Conservation (phyloP, 345 rosid genomes). For the Gossypium arboreum region DNA sequence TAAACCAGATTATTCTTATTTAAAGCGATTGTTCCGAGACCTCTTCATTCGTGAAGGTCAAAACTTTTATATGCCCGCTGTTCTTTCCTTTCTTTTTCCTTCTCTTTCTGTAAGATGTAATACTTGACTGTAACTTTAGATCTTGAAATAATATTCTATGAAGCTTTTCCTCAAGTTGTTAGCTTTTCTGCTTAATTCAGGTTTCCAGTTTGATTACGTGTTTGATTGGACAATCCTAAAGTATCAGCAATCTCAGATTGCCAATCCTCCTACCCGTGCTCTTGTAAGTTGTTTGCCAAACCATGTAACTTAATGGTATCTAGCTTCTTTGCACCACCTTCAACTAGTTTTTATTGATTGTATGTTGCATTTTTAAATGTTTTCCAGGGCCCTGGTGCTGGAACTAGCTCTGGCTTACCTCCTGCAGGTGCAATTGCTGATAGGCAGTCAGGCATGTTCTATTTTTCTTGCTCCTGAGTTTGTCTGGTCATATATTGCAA, state of each 20-base stretch:
- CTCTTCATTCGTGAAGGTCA: slow-evolving; percentile 71
- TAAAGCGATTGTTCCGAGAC: slow-evolving; percentile 66
- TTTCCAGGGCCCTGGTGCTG: slow-evolving; percentile 63
- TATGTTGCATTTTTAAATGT: neutral
- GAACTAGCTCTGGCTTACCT: slow-evolving; percentile 71
- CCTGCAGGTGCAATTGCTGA: slow-evolving; percentile 53
- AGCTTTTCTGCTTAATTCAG: slow-evolving; percentile 27
- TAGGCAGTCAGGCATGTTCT: slow-evolving; percentile 53
- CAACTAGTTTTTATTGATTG: neutral
- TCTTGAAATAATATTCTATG: no score
- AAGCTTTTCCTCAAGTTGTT: neutral
- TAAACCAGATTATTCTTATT: slow-evolving; percentile 69
- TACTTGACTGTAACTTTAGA: neutral
- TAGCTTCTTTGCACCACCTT: neutral
- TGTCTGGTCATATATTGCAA: neutral
- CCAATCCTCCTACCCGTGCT: slow-evolving; percentile 72
- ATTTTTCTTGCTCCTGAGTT: neutral
- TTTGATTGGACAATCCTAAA: slow-evolving; percentile 99
- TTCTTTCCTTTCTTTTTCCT: neutral
- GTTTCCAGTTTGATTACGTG: slow-evolving; percentile 86
- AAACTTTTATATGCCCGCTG: neutral
- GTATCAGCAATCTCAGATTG: slow-evolving; percentile 89
- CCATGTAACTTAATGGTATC: neutral
- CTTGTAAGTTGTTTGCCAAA: slow-evolving; percentile 29
- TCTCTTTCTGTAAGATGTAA: neutral